phyloP scores from a whole-genome alignment of 2,329 filamentous ascomycete species.

The Paraphoma chrysanthemicola region DNA sequence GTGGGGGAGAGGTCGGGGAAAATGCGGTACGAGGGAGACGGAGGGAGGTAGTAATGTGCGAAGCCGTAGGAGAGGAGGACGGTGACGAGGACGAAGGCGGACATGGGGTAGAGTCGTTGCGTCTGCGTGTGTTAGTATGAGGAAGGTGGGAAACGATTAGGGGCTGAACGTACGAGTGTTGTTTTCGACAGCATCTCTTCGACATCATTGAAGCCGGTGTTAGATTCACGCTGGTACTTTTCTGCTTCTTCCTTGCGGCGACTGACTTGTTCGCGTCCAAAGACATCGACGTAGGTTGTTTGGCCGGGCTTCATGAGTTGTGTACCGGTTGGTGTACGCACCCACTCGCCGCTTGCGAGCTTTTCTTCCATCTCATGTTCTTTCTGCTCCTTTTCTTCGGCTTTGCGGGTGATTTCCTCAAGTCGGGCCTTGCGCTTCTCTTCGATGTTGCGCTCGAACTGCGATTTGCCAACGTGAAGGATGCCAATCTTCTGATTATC shows the following conservation, averaged over 20 bases:
- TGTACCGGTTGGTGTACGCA: slow-evolving; percentile 40
- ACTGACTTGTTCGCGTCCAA: slow-evolving; percentile 42
- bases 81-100: slow-evolving; percentile 39
- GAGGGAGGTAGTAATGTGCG: slow-evolving; percentile 43
- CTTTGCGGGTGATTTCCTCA: slow-evolving; percentile 35
- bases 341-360: slow-evolving; percentile 42
- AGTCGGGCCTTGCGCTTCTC: slow-evolving; percentile 39
- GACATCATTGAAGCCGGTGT: slow-evolving; percentile 29
- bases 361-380: slow-evolving; percentile 40
- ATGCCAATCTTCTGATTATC: slow-evolving; percentile 41
- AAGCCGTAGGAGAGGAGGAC: slow-evolving; percentile 32
- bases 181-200: slow-evolving; percentile 40
- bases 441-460: slow-evolving; percentile 44
- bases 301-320: slow-evolving; percentile 46
- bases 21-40: slow-evolving; percentile 38
- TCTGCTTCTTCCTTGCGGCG: slow-evolving; percentile 36
- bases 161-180: slow-evolving; percentile 35
- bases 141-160: neutral
- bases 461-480: slow-evolving; percentile 40
- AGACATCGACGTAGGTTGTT: slow-evolving; percentile 41
- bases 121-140: slow-evolving; percentile 19
- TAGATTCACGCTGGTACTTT: slow-evolving; percentile 31
- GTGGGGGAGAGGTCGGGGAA: slow-evolving; percentile 43
- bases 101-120: slow-evolving; percentile 47
- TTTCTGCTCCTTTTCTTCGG: slow-evolving; percentile 41